Evolutionary conservation across 2,329 filamentous ascomycete genomes (phyloP), one percentile per base, ranked within the genome.

Genomic region (Eurotiales sp.): DNA sequence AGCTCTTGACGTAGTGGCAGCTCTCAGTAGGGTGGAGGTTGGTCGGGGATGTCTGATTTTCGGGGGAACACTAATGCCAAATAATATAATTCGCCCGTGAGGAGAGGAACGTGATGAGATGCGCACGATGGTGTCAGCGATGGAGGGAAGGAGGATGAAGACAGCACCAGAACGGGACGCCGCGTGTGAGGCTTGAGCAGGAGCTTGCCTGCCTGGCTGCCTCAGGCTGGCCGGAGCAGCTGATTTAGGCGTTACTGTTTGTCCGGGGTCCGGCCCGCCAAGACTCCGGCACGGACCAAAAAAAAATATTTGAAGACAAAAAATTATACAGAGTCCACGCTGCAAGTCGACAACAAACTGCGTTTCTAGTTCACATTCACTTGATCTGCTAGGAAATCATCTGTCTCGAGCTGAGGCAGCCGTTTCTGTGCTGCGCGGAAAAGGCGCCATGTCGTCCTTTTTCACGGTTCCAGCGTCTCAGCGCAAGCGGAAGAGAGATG

Each of bases 401-500:
- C 29, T 39, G 12, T 8, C 14, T 12, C 8, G n/a, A n/a, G n/a
- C n/a, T n/a, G n/a, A n/a, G n/a, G n/a, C n/a, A n/a, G n/a, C n/a
- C n/a, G 5, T 21, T 30, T 50, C 36, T 19, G 4, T 25, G 4
- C 6, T 43, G 25, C 19, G 10, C 22, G 32, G n/a, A 14, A 17
- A 25, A 40, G 27, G 2, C 27, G 15, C 32, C 22, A 95, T 95
- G 91, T 95, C 92, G 64, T 96, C 91, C 34, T 99, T 97, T 73
- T 99, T 99, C 73, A 96, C 91, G 46, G 77, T 86, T 34, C 90
- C 93, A 5, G 87, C 87, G 36, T 86, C 87, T 46, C 87, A 92
- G 65, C 89, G 88, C 75, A 97, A 97, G 80, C 81, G 93, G 62
- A 97, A 97, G 78, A 81, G 91, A 55, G 77, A 78, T 22, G 71